These are phyloP conservation scores for Tetradesmus lagerheimii DNA, from an alignment of 139 green algal species.

Conservation along the genomic window DNA sequence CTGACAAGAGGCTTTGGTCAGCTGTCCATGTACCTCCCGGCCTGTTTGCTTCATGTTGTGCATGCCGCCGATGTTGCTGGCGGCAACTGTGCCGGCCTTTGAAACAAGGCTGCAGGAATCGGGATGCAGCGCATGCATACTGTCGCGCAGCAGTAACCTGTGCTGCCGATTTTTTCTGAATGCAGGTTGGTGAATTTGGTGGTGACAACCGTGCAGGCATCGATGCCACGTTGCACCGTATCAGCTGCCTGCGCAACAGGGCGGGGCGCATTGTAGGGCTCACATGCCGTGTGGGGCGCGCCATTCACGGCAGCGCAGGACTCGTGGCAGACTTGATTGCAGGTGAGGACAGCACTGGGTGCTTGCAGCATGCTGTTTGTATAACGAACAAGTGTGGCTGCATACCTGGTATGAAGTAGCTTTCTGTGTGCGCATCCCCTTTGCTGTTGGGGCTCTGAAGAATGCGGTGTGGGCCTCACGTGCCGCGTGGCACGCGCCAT, in stretches of 20 bases:
- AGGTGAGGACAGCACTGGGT: constrained; percentile 2
- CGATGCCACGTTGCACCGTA: constrained; percentile 93
- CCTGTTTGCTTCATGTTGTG: no score
- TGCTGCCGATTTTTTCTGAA: background rate
- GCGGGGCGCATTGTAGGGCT: constrained; percentile 91
- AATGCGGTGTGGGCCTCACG: no score
- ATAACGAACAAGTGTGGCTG: no score
- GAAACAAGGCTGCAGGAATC: constrained; percentile 81
- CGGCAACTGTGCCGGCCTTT: constrained; percentile 95
- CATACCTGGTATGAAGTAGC: no score
- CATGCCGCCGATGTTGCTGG: constrained; percentile 86
- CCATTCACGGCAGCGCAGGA: constrained; percentile 78
- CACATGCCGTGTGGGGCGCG: constrained; percentile 95
- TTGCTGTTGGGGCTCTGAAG: no score
- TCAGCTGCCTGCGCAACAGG: constrained; percentile 92
- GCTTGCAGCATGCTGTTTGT: no score
- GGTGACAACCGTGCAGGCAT: constrained; percentile 96
- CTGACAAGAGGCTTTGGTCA: no score
- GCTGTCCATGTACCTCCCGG: no score
- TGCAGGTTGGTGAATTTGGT: constrained; percentile 86
- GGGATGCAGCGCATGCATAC: no score
- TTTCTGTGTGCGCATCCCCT: no score
- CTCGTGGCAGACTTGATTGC: constrained; percentile 35
- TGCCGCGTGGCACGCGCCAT: no score
- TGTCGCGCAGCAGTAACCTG: no score